Evolutionary conservation across 352 stramenopile genomes (phyloP), one percentile per base, ranked within the genome.

Genomic region (Pythium inflatum): DNA sequence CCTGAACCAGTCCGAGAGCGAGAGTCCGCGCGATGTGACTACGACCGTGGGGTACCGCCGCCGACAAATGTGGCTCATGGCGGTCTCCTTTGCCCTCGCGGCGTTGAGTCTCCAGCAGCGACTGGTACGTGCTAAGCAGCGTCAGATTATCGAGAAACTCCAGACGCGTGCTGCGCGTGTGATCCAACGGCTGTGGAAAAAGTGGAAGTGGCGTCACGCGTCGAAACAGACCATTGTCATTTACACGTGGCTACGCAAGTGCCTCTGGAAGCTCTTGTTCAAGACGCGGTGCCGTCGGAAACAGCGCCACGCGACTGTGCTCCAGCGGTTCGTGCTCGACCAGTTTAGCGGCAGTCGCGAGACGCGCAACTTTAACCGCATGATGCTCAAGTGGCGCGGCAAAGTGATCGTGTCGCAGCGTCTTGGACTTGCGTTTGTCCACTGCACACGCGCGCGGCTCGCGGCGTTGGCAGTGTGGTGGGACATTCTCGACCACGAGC

Each of bases 331-430:
- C 57, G 74, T 92, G 66, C 41, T 89, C 18, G 75, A 89, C 50
- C 54, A 91, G 53, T 80, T 75, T 38, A 78, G 72, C 9, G 82
- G 79, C 20, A 92, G 76, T 34, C 73, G 77, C 28, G 85, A 90
- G 62, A 87, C 74, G 3, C 76, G 81, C 62, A 92, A 91, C 53
- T 92, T 94, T 41, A 89, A 88, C 45, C 74, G 81, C 28, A 81
- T 92, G 71, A 92, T 94, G 87, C 28, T 84, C 43, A 79, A 79
- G 49, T 94, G 87, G 87, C 81, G 87, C 24, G 53, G 56, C 62
- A 92, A 92, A 58, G 83, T 94, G 48, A 91, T 94, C 46, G 69
- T 70, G 31, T 88, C 82, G 31, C 83, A 94, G 68, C 82, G 80
- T 4, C 55, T 82, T 30, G 74, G 83, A 45, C 74, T 71, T 70